These are phyloP conservation scores for Phytophthora capsici DNA, from an alignment of 352 stramenopile genomes.

Conservation along the genomic window DNA sequence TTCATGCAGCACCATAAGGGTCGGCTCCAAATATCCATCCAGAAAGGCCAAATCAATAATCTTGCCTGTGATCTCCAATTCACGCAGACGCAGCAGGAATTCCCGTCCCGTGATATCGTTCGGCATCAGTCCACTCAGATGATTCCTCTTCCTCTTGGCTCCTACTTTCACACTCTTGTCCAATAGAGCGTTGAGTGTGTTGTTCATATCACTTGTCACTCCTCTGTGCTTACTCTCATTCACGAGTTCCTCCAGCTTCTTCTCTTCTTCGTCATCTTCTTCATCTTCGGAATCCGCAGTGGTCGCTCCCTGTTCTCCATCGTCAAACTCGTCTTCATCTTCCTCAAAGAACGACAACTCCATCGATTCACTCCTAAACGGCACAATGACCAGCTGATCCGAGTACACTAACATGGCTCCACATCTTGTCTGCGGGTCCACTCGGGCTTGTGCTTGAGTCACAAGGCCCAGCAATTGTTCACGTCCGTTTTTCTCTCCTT, in stretches of 20 bases:
- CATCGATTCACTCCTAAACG: slow-evolving; percentile 80
- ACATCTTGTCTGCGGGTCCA: slow-evolving; percentile 83
- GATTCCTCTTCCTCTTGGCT: slow-evolving; percentile 73
- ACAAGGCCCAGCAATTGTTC: slow-evolving; percentile 78
- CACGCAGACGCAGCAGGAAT: slow-evolving; percentile 76
- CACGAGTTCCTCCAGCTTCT: slow-evolving; percentile 74
- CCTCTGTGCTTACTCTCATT: slow-evolving; percentile 76
- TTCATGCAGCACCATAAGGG: slow-evolving; percentile 87
- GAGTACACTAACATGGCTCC: slow-evolving; percentile 84
- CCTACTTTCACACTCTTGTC: slow-evolving; percentile 88
- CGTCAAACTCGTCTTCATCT: slow-evolving; percentile 76
- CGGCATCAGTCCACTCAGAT: slow-evolving; percentile 67
- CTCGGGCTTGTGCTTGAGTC: slow-evolving; percentile 51
- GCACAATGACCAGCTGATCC: slow-evolving; percentile 84
- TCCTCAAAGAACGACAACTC: slow-evolving; percentile 84
- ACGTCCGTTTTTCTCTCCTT: slow-evolving; percentile 78
- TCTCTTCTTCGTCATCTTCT: slow-evolving; percentile 83
- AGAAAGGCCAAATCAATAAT: slow-evolving; percentile 85
- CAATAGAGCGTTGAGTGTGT: slow-evolving; percentile 61
- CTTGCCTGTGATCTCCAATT: slow-evolving; percentile 81
- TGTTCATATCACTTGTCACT: slow-evolving; percentile 70
- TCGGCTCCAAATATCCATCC: slow-evolving; percentile 87
- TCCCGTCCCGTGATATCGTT: slow-evolving; percentile 78
- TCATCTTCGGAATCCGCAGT: slow-evolving; percentile 62
- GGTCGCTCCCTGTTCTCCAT: slow-evolving; percentile 43